These are phyloP conservation scores for Coffea eugenioides DNA, from an alignment of 257 asterid species.

Conservation along the genomic window DNA sequence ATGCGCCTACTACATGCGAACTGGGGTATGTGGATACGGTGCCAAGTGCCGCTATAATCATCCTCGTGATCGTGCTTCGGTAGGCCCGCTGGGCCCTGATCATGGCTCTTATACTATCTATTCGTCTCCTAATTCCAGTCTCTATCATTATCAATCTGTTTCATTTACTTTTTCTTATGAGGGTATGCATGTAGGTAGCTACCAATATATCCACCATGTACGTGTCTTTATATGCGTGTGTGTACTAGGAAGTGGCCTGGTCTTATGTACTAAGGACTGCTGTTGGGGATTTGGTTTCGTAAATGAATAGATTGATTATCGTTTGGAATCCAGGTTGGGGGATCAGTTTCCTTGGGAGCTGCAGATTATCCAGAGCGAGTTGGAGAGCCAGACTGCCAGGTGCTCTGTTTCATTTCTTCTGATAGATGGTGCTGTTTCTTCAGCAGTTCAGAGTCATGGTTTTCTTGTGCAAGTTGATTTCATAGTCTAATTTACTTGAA, in stretches of 20 bases:
- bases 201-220: neutral
- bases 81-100: constrained; percentile 26
- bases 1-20: constrained; percentile 70
- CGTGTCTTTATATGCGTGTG: neutral
- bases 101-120: constrained; percentile 1
- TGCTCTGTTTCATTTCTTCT: constrained; percentile 22
- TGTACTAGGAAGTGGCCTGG: neutral
- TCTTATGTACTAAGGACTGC: neutral
- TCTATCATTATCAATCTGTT: neutral
- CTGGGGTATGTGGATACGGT: constrained; percentile 83
- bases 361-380: constrained; percentile 77
- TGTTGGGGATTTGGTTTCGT: neutral
- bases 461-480: neutral
- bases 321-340: constrained; percentile 22
- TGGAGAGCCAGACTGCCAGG: constrained; percentile 88
- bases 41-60: constrained; percentile 83
- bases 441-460: neutral
- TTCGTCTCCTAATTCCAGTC: neutral
- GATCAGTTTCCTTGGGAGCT: constrained; percentile 41
- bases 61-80: constrained; percentile 69
- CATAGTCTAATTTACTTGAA: neutral
- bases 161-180: neutral
- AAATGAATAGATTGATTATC: constrained; percentile 9
- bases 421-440: neutral
- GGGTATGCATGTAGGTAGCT: neutral